Evolutionary conservation across 208 protist genomes (phyloP), one percentile per base, ranked within the genome.

Genomic region (Wallacemonas sp.): DNA sequence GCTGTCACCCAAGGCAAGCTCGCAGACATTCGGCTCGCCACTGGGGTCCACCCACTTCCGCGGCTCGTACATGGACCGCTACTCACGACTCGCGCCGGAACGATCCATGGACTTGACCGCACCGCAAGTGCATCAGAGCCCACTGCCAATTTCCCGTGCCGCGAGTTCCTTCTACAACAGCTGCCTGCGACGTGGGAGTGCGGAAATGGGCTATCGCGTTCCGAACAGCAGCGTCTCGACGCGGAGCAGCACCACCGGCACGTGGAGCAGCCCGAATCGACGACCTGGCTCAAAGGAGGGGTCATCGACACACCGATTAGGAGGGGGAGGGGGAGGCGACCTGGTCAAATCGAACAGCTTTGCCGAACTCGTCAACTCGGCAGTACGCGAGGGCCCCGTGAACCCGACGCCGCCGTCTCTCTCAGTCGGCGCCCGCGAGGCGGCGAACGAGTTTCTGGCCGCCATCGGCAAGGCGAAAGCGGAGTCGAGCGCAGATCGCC

Each of bases 401-500:
- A n/a, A n/a, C n/a, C 9, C 21, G 12, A 58, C 52, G 4, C 52
- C 52, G 19, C 52, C 52, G 12, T 58, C 52, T 8, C 52, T 58
- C 29, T 58, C 52, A 5, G 14, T 26, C 32, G 52, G 52, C 12
- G 52, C 52, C 11, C 34, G 21, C 29, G 52, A 33, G 30, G 52
- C 52, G 4, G 73, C 73, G 17, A 55, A 55, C 14, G 68, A 79
- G 68, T 79, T 79, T 43, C 61, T 79, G 14, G 39, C 34, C 4
- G 68, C 67, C 36, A 69, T 58, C n/a, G 52, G 29, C 11, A 9
- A 21, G 16, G 3, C 52, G 29, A 55, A 58, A 21, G 24, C 26
- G 8, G 9, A 39, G 9, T 14, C 36, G 9, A 41, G 36, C 36
- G 36, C 9, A 6, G 36, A 41, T 14, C 14, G 36, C 36, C 9